Conservation (phyloP, 768 basidiomycete genomes). For the Cytidiella melzeri region DNA sequence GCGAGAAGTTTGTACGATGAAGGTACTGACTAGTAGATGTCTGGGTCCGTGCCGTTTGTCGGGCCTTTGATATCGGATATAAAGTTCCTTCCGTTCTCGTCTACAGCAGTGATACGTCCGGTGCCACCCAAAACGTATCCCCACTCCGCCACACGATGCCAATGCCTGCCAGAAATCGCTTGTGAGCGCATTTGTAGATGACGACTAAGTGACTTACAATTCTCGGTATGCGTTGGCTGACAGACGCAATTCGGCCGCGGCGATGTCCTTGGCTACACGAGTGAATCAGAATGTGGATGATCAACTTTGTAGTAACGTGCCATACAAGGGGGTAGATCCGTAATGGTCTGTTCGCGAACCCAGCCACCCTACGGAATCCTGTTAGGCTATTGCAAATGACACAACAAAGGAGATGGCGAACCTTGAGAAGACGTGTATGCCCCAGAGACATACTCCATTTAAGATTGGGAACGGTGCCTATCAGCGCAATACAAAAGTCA, state of each 20-base stretch:
- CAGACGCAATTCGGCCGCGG: conserved; percentile 20
- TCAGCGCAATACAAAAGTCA: background rate
- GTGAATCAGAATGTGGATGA: conserved; percentile 6
- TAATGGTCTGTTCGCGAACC: conserved; percentile 23
- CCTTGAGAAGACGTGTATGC: conserved; percentile 21
- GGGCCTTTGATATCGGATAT: conserved; percentile 22
- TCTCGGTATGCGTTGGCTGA: conserved; percentile 21
- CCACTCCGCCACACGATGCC: conserved; percentile 25
- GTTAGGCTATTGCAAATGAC: background rate
- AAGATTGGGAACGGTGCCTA: conserved; percentile 21
- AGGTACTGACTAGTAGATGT: conserved; percentile 21
- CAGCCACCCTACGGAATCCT: conserved; percentile 18
- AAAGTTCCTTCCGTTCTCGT: conserved; percentile 18
- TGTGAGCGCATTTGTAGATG: background rate
- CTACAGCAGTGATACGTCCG: conserved; percentile 21
- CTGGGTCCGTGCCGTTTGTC: conserved; percentile 15
- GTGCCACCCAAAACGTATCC: conserved; percentile 22
- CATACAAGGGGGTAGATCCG: conserved; percentile 24
- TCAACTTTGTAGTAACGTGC: background rate
- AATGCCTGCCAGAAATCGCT: conserved; percentile 15
- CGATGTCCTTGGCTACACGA: conserved; percentile 19
- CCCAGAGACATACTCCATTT: conserved; percentile 23
- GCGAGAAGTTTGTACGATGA: too few relatives aligned
- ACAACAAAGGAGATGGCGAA: conserved; percentile 1
- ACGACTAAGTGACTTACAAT: conserved; percentile 9